Evolutionary conservation across 208 protist species (phyloP).

Genomic region (Leishmania gerbilli): DNA sequence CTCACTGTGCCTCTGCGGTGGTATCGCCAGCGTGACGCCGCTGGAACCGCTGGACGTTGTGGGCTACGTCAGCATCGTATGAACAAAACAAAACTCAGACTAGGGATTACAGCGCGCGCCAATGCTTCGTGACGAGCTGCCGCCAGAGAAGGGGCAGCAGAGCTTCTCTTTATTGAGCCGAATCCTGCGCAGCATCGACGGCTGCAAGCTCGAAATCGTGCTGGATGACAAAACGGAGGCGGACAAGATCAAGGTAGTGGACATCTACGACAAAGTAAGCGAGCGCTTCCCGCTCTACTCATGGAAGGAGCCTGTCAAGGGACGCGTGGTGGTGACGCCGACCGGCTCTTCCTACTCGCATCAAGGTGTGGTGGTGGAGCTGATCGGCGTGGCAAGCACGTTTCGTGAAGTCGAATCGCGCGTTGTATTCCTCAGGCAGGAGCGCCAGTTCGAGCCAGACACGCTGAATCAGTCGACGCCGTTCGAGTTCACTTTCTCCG

Average conservation of each 20-base stretch:
- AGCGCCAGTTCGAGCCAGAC: constrained; percentile 74
- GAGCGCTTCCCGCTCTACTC: constrained; percentile 67
- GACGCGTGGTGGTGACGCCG: constrained; percentile 58
- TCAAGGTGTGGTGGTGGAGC: constrained; percentile 72
- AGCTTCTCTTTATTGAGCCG: constrained; percentile 60
- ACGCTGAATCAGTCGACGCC: constrained; percentile 40
- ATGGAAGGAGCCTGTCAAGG: constrained; percentile 52
- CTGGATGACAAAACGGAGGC: constrained; percentile 43
- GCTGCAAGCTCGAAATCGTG: constrained; percentile 67
- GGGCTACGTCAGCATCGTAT: no score
- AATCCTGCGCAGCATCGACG: constrained; percentile 72
- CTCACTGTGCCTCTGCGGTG: background rate
- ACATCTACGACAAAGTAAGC: constrained; percentile 39
- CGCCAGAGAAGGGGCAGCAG: constrained; percentile 65
- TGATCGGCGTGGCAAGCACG: constrained; percentile 56
- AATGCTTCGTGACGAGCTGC: constrained; percentile 59
- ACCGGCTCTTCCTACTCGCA: constrained; percentile 62
- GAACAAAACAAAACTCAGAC: background rate
- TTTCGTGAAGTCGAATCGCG: constrained; percentile 27
- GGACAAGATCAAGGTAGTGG: constrained; percentile 21
- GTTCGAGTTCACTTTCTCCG: constrained; percentile 79
- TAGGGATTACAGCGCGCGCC: background rate
- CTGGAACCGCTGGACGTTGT: background rate
- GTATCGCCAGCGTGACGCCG: background rate
- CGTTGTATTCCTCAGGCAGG: constrained; percentile 63